Conservation (phyloP, 1,139 yeast species). For the Candida sanyaensis region DNA sequence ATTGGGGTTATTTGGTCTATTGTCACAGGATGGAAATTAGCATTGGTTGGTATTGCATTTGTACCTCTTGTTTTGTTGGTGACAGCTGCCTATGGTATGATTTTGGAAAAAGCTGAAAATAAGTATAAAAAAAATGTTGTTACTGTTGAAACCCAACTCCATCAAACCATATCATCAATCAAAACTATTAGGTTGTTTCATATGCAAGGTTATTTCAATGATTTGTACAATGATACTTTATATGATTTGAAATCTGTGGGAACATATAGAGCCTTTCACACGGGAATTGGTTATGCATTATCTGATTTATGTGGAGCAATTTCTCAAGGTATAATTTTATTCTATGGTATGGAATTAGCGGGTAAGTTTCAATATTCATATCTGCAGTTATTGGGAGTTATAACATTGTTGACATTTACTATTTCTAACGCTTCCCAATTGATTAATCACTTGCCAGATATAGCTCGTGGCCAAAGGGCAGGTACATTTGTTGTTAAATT, state of each 20-base stretch:
- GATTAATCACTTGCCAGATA: constrained; percentile 68
- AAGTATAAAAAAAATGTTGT: constrained; percentile 59
- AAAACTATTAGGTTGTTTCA: constrained; percentile 63
- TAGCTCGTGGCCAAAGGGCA: constrained; percentile 72
- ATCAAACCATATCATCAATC: constrained; percentile 61
- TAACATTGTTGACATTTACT: constrained; percentile 74
- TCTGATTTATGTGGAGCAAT: constrained; percentile 54
- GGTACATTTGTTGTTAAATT: constrained; percentile 56
- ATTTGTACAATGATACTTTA: constrained; percentile 34
- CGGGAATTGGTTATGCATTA: constrained; percentile 66
- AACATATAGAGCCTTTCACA: constrained; percentile 47
- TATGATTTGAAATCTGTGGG: constrained; percentile 34
- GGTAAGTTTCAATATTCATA: constrained; percentile 55
- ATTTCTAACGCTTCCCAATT: constrained; percentile 62
- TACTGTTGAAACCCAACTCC: constrained; percentile 51
- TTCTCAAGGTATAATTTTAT: constrained; percentile 71
- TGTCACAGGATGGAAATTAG: constrained; percentile 80
- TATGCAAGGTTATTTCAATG: constrained; percentile 48
- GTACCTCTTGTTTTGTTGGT: constrained; percentile 60
- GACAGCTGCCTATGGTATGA: constrained; percentile 52
- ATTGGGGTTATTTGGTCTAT: constrained; percentile 79
- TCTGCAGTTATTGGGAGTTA: constrained; percentile 63
- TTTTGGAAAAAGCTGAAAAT: constrained; percentile 58
- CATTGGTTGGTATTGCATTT: constrained; percentile 77
- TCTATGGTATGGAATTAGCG: constrained; percentile 74